Evolutionary conservation across 2,329 filamentous ascomycete species (phyloP).

Genomic region (Botrytis pseudocinerea): DNA sequence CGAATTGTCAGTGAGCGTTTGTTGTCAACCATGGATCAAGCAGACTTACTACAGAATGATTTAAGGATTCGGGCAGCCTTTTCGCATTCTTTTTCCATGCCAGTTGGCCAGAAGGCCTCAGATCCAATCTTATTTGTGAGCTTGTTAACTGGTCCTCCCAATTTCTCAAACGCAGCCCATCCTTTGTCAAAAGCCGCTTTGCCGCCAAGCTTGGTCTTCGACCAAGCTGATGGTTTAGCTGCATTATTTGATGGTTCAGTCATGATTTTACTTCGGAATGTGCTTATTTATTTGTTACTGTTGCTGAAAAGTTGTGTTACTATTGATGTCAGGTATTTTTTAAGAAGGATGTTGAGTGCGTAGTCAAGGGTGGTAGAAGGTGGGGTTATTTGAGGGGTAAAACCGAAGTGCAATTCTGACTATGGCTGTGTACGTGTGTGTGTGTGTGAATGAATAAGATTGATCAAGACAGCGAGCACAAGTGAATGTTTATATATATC

Average conservation of each 20-base stretch:
- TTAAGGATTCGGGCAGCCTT: slow-evolving; percentile 87
- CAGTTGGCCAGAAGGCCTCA: slow-evolving; percentile 83
- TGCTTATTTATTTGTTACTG: neutral
- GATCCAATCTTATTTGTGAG: slow-evolving; percentile 78
- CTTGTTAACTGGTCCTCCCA: slow-evolving; percentile 73
- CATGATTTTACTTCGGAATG: neutral
- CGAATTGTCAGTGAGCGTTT: slow-evolving; percentile 29
- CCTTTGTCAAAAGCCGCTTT: slow-evolving; percentile 26
- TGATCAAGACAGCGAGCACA: neutral
- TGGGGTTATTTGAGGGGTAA: neutral
- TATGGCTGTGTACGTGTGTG: neutral
- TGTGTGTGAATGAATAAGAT: neutral
- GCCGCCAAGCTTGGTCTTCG: slow-evolving; percentile 22
- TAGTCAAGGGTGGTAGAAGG: neutral
- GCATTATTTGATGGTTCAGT: neutral
- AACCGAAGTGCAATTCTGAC: neutral
- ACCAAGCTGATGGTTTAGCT: slow-evolving; percentile 17
- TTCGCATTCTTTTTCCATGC: slow-evolving; percentile 84
- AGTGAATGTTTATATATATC: slow-evolving; percentile 1
- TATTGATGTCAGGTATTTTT: neutral
- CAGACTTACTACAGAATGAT: slow-evolving; percentile 77
- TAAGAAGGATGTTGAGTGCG: neutral
- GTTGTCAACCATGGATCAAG: slow-evolving; percentile 34
- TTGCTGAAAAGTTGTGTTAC: neutral
- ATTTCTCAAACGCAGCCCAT: slow-evolving; percentile 24